These are phyloP conservation scores for Gloeopeniophorella convolvens DNA, from an alignment of 768 basidiomycete species.

Conservation along the genomic window DNA sequence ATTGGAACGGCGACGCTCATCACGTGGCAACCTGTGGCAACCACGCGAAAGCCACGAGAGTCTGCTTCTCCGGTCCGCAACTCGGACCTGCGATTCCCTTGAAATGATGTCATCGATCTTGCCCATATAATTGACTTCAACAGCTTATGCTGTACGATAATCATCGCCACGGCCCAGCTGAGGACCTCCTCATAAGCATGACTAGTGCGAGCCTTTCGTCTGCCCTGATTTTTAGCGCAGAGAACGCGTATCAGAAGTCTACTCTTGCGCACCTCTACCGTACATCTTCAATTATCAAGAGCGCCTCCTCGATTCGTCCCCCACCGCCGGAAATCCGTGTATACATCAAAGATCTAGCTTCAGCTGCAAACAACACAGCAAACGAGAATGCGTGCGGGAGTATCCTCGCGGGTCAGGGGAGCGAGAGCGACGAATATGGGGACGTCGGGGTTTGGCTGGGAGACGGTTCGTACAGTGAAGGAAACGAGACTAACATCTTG, in stretches of 20 bases:
- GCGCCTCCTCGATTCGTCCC: slow-evolving; percentile 11
- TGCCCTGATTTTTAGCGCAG: slow-evolving; percentile 10
- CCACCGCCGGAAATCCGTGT: slow-evolving; percentile 13
- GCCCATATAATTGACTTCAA: too few species aligned
- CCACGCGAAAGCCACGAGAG: background rate
- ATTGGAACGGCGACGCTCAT: too few species aligned
- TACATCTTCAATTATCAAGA: slow-evolving; percentile 16
- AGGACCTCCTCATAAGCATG: background rate
- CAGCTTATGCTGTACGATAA: too few species aligned
- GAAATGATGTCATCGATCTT: too few species aligned
- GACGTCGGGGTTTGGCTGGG: slow-evolving; percentile 52
- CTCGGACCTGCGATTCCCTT: too few species aligned
- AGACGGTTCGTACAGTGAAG: slow-evolving; percentile 30
- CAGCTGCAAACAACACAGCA: slow-evolving; percentile 36
- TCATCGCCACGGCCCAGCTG: background rate
- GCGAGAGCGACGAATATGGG: slow-evolving; percentile 51
- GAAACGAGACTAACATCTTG: slow-evolving; percentile 30
- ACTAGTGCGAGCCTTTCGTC: slow-evolving; percentile 6
- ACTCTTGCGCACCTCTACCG: slow-evolving; percentile 18
- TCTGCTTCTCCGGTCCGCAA: too few species aligned
- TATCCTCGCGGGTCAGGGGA: slow-evolving; percentile 45
- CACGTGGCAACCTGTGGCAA: background rate
- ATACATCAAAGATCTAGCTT: slow-evolving; percentile 29
- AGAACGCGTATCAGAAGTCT: slow-evolving; percentile 14
- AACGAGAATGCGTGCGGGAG: slow-evolving; percentile 40